Conservation (phyloP, 805 yeast species). For the Wickerhamiella siamensis region DNA sequence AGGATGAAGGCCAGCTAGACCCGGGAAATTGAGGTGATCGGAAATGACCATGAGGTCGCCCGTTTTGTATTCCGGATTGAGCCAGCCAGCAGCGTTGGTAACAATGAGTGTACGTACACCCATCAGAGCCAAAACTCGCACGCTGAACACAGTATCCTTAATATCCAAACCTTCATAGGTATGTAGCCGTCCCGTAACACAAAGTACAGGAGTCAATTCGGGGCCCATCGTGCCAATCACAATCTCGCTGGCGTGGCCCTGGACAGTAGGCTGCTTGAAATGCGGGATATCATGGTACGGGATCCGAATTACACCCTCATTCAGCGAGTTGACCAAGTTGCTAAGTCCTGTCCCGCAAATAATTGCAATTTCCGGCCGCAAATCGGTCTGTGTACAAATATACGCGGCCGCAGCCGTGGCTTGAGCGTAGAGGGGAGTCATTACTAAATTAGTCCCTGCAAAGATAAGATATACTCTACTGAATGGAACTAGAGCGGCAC, state of each 20-base stretch:
- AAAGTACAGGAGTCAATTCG: slow-evolving; percentile 62
- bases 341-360: slow-evolving; percentile 95
- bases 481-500: slow-evolving; percentile 3
- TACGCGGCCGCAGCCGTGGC: slow-evolving; percentile 13
- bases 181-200: slow-evolving; percentile 90
- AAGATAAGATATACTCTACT: not conserved
- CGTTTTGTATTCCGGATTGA: slow-evolving; percentile 48
- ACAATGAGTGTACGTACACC: slow-evolving; percentile 53
- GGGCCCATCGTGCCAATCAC: slow-evolving; percentile 63
- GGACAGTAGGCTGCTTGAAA: slow-evolving; percentile 66
- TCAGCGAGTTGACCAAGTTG: slow-evolving; percentile 51
- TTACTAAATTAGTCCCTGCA: not conserved
- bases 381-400: slow-evolving; percentile 8
- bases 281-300: slow-evolving; percentile 64
- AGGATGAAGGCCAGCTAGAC: slow-evolving; percentile 78
- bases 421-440: slow-evolving; percentile 7
- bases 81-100: slow-evolving; percentile 96
- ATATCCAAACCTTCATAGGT: slow-evolving; percentile 86
- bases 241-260: slow-evolving; percentile 78
- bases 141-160: slow-evolving; percentile 69
- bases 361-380: slow-evolving; percentile 50
- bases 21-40: slow-evolving; percentile 86
- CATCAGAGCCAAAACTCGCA: slow-evolving; percentile 55
- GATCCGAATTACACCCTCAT: slow-evolving; percentile 32
- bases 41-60: slow-evolving; percentile 85